Base-by-base conservation (phyloP, 2,329 filamentous ascomycete species). In the Diplocarpon mali region DNA sequence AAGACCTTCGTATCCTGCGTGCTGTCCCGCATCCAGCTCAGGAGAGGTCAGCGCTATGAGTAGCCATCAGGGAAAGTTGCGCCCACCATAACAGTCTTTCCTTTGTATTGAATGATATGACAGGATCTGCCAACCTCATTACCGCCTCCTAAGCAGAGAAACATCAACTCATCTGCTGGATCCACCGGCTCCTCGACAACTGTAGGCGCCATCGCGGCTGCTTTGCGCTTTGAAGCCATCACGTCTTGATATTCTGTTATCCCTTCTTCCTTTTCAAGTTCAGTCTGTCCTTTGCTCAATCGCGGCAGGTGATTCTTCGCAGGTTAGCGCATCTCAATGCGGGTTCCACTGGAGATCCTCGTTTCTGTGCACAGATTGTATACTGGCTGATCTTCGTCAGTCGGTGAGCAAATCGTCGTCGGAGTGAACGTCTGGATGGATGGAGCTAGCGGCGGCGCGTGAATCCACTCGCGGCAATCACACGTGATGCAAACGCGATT, bases 61-160 rank as follows among this genome's bases (percentile, higher is more conserved):
- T 3, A 24, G 7, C 20, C 3, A 14, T 5, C n/a, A 42, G 30
- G 38, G 2, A 36, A 24, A 24, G 7, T 13, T 17, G 7, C 39
- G 46, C 78, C 56, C 70, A 93, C 88, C 92, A 98, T 98, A 55
- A 98, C 87, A 5, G 90, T 96, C 67, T 98, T 98, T 50, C 92
- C 92, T 68, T 96, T 98, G 75, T 98, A 98, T 61, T 96, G 88
- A 48, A 98, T 80, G 57, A 98, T 95, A 63, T 98, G 92, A 65
- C 92, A 96, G 54, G 92, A 96, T 54, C 92, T 76, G 43, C 92
- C 92, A 50, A 98, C 92, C 67, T 98, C 92, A 64, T 95, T 96
- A 55, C 92, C 92, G 50, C 92, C 92, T 50, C 92, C 92, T 31
- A 98, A 70, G 58, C 87, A 93, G 44, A 95, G 75, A 60, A 98